Percentiles rank a stretch among this genome's conserved stretches.
phyloP scores from a whole-genome alignment of 177 flowering plant species.

The Vitis hybrid region DNA sequence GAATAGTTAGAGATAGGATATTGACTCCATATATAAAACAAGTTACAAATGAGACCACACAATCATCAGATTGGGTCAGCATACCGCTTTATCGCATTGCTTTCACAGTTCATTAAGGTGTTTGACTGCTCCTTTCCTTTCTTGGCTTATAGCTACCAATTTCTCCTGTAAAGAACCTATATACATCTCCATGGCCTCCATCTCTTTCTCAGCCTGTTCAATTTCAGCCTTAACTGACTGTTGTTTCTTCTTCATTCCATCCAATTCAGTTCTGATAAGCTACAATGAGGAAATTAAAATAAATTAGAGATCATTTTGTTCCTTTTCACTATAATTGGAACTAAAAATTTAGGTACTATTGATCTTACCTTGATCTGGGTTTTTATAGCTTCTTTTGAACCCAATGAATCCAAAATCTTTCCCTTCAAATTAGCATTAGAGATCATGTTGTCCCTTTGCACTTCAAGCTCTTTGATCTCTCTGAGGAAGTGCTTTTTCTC shows the following conservation, averaged over 20 bases:
- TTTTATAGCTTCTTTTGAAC: background rate
- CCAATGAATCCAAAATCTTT: conserved; percentile 9
- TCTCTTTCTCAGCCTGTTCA: background rate
- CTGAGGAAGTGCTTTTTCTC: background rate
- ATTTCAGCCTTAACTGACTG: background rate
- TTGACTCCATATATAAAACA: too few relatives aligned
- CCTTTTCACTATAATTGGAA: background rate
- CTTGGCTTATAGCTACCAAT: too few relatives aligned
- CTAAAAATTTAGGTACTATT: background rate
- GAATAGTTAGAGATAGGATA: too few relatives aligned
- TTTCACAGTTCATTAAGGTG: too few relatives aligned
- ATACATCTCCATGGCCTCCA: background rate
- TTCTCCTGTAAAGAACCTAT: too few relatives aligned
- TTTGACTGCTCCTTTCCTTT: too few relatives aligned
- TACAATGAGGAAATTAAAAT: background rate
- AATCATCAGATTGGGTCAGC: too few relatives aligned
- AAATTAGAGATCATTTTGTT: too few relatives aligned
- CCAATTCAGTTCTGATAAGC: background rate
- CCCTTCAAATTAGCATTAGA: conserved; percentile 10
- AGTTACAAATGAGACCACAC: too few relatives aligned
- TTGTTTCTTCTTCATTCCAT: background rate
- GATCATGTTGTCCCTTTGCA: background rate
- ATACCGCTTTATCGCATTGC: too few relatives aligned
- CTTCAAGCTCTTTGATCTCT: background rate
- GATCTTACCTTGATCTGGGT: conserved; percentile 8